A percentile compares a stretch with the other conserved stretches of the same genome.
These are phyloP conservation scores for Apiospora hydei DNA, from an alignment of 2,329 filamentous ascomycete genomes.

Conservation along the genomic window DNA sequence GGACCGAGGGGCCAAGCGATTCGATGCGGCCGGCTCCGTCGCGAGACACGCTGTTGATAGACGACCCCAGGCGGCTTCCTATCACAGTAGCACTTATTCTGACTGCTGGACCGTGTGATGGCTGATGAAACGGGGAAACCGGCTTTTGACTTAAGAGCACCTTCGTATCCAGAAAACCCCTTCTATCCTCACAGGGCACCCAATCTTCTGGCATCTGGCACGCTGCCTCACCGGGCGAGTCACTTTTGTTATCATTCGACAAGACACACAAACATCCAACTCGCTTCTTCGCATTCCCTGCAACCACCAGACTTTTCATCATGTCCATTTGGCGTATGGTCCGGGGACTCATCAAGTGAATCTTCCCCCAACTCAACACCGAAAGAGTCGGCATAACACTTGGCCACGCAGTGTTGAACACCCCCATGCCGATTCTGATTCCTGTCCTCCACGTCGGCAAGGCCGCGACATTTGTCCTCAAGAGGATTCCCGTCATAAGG, in stretches of 20 bases:
- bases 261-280: background rate
- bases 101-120: background rate
- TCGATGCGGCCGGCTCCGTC: background rate
- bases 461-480: background rate
- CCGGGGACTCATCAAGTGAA: background rate
- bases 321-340: background rate
- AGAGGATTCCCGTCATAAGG: background rate
- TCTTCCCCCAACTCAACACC: background rate
- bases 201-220: background rate
- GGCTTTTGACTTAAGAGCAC: background rate
- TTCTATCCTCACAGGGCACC: too few species aligned
- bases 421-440: background rate
- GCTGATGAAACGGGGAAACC: background rate
- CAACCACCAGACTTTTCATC: background rate
- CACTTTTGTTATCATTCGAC: background rate
- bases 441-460: background rate
- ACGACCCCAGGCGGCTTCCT: background rate
- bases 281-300: background rate
- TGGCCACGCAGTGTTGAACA: background rate
- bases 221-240: background rate
- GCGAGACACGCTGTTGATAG: too few species aligned
- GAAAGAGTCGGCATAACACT: background rate
- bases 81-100: background rate
- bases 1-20: background rate
- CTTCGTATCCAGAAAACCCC: too few species aligned